phyloP scores from a whole-genome alignment of 1,284 basidiomycete genomes.

The Moniliella sp. region DNA sequence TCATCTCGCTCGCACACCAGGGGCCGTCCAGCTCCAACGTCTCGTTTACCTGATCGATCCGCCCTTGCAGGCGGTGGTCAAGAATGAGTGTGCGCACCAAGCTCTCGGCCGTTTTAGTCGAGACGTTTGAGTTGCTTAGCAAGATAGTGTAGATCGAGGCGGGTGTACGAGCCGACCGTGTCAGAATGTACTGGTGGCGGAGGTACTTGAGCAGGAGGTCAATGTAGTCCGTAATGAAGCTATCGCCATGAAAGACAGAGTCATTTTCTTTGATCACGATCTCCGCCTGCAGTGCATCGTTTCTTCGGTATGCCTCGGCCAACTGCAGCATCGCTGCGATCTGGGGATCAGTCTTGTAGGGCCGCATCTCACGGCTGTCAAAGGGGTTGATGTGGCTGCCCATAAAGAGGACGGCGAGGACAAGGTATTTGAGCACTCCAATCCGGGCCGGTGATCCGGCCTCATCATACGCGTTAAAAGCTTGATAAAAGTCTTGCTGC shows the following conservation, averaged over 20 bases:
- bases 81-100: conserved; percentile 77
- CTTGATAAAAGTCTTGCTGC: conserved; percentile 92
- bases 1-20: too few relatives aligned
- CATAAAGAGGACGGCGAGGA: conserved; percentile 91
- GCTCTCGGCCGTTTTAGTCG: conserved; percentile 67
- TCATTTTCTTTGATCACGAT: conserved; percentile 83
- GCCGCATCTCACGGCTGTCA: conserved; percentile 96
- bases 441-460: conserved; percentile 86
- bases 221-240: conserved; percentile 77
- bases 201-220: conserved; percentile 78
- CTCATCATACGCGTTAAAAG: conserved; percentile 94
- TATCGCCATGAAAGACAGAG: conserved; percentile 77
- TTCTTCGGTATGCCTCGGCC: conserved; percentile 79
- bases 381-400: conserved; percentile 97
- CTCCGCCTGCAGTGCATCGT: conserved; percentile 86
- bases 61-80: conserved; percentile 78
- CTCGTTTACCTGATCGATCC: conserved; percentile 87
- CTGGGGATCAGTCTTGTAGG: conserved; percentile 88
- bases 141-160: conserved; percentile 70
- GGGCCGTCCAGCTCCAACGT: too few relatives aligned
- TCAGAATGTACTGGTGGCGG: conserved; percentile 90
- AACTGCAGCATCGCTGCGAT: conserved; percentile 95
- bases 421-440: conserved; percentile 91
- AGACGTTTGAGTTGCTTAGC: conserved; percentile 79
- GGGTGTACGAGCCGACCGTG: conserved; percentile 84